A percentile compares a stretch with the other conserved stretches of the same genome.
phyloP scores from a whole-genome alignment of 441 rosid species.

The Aleurites moluccanus region DNA sequence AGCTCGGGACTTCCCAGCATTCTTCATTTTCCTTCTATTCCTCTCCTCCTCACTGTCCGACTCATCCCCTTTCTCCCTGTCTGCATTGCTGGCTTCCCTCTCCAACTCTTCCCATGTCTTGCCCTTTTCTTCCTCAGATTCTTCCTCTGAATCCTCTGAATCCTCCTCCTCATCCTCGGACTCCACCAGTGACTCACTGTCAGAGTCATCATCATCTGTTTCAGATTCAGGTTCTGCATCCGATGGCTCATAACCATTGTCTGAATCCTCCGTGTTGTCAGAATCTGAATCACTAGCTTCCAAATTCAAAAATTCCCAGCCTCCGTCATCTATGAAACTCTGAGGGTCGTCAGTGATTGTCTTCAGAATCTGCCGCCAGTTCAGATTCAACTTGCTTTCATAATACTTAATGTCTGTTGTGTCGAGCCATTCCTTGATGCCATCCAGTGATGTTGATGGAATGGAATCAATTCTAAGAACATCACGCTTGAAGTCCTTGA shows the following conservation, averaged over 20 bases:
- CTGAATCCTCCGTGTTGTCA: slow-evolving; percentile 69
- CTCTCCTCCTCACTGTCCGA: slow-evolving; percentile 92
- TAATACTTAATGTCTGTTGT: slow-evolving; percentile 82
- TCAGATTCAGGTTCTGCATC: slow-evolving; percentile 75
- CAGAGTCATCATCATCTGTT: slow-evolving; percentile 70
- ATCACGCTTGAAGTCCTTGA: slow-evolving; percentile 86
- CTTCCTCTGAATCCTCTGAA: slow-evolving; percentile 57
- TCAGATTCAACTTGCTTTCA: slow-evolving; percentile 88
- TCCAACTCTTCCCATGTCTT: slow-evolving; percentile 96
- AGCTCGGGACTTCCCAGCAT: slow-evolving; percentile 60
- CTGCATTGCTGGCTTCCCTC: slow-evolving; percentile 90
- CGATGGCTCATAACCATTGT: slow-evolving; percentile 83
- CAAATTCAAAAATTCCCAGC: slow-evolving; percentile 91
- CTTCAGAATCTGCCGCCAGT: slow-evolving; percentile 90
- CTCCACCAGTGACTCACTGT: slow-evolving; percentile 74
- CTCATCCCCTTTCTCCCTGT: slow-evolving; percentile 76
- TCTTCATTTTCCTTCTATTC: slow-evolving; percentile 79
- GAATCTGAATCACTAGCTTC: slow-evolving; percentile 90
- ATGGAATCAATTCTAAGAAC: slow-evolving; percentile 84
- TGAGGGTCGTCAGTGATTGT: slow-evolving; percentile 82
- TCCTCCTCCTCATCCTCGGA: slow-evolving; percentile 86
- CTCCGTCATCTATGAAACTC: slow-evolving; percentile 80
- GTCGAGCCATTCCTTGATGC: slow-evolving; percentile 93
- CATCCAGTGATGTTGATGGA: slow-evolving; percentile 76
- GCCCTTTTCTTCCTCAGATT: slow-evolving; percentile 87